Conservation (phyloP, 352 stramenopile species). For the Aphanomyces euteiches region DNA sequence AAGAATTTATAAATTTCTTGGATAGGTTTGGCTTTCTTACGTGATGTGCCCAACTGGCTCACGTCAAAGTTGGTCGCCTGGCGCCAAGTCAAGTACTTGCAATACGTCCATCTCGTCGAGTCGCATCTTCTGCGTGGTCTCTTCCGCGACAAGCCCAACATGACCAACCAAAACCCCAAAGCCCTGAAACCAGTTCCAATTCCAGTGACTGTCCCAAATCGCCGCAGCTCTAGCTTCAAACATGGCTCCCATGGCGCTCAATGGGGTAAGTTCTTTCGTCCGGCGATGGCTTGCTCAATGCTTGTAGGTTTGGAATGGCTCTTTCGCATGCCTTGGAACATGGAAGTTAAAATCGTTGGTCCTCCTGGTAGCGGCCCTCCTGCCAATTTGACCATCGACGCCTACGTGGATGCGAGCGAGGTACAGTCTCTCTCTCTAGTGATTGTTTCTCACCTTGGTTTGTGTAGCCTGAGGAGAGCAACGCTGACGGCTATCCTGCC, state of each 20-base stretch:
- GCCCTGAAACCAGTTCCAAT: slow-evolving; percentile 51
- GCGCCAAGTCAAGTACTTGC: slow-evolving; percentile 80
- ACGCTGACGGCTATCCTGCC: slow-evolving; percentile 38
- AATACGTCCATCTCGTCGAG: slow-evolving; percentile 80
- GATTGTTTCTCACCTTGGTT: background rate
- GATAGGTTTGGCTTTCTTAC: slow-evolving; percentile 61
- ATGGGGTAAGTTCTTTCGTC: slow-evolving; percentile 44
- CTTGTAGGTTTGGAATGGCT: slow-evolving; percentile 64
- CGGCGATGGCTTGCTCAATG: background rate
- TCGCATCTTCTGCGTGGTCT: slow-evolving; percentile 76
- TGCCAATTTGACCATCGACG: slow-evolving; percentile 84
- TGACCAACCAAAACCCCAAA: slow-evolving; percentile 3
- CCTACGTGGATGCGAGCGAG: slow-evolving; percentile 65
- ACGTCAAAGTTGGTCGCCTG: slow-evolving; percentile 64
- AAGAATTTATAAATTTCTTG: background rate
- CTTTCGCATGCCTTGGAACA: slow-evolving; percentile 89
- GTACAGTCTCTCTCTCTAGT: slow-evolving; percentile 12
- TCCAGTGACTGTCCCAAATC: slow-evolving; percentile 79
- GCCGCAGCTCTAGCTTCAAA: slow-evolving; percentile 65
- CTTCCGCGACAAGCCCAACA: slow-evolving; percentile 53
- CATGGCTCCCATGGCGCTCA: slow-evolving; percentile 58
- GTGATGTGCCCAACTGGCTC: slow-evolving; percentile 81
- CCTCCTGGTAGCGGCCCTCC: slow-evolving; percentile 77
- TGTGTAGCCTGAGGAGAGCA: too few relatives aligned
- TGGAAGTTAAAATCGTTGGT: slow-evolving; percentile 88